Evolutionary conservation across 768 basidiomycete species (phyloP), one percentile per base, ranked within the genome.

Genomic region (Termitomyces titanicus): DNA sequence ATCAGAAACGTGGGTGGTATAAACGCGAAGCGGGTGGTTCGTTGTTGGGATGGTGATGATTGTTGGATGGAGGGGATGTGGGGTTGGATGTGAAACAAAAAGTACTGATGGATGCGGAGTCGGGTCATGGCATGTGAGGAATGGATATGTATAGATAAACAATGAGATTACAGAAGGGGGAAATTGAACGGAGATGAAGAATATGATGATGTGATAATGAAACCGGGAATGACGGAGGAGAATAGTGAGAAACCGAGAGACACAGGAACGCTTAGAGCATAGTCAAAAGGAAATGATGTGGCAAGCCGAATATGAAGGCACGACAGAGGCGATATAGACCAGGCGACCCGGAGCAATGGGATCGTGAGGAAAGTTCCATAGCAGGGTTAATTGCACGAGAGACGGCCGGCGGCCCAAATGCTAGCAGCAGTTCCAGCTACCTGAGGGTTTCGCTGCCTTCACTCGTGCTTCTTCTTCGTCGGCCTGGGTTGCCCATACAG

Each of bases 401-500:
- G 51, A 46, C 29, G 54, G 49, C 47, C 47, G 34, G 55, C 52
- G 35, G 25, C 52, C 63, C 59, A 57, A 72, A 63, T 65, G 70
- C 69, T 79, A 82, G 69, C 89, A 90, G 66, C 89, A 90, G 66
- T 73, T 85, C 89, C 87, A 90, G 52, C 80, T 78, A 27, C 80
- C 73, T 17, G 75, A 72, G 39, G 74, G 66, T 53, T 78, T 78
- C 56, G 72, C 72, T 42, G 77, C 76, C 61, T 79, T 80, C 64
- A 76, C 77, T 45, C 80, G 77, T 18, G 86, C 88, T 64, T 88
- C 88, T 66, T 92, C 89, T 64, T 83, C 88, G 53, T 89, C 89
- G 22, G 89, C 88, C 66, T 89, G 87, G 12, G 85, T 86, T 47
- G 83, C 80, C 89, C 90, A 92, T 15, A 82, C 76, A 5, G 90